A percentile compares a stretch with the other conserved stretches of the same genome.
phyloP scores from a whole-genome alignment of 2,329 filamentous ascomycete species.

The Coniosporium tulheliwenetii region DNA sequence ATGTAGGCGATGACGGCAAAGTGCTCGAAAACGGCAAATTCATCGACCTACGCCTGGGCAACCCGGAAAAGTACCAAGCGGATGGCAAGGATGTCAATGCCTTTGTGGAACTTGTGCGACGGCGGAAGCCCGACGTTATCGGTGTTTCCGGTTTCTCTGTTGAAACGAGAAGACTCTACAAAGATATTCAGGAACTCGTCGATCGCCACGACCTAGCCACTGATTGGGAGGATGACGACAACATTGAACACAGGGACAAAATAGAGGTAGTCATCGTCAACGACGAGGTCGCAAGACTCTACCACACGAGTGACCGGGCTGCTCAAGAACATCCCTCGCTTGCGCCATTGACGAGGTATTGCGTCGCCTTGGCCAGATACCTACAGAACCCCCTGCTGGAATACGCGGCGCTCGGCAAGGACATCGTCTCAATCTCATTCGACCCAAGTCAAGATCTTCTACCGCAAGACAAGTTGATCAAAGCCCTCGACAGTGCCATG shows the following conservation, averaged over 20 bases:
- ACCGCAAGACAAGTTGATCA: slow-evolving; percentile 71
- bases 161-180: slow-evolving; percentile 70
- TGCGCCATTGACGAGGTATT: slow-evolving; percentile 69
- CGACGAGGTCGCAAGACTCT: slow-evolving; percentile 91
- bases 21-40: slow-evolving; percentile 84
- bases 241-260: slow-evolving; percentile 59
- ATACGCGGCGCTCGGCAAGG: slow-evolving; percentile 81
- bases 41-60: slow-evolving; percentile 53
- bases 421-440: slow-evolving; percentile 74
- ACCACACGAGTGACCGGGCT: slow-evolving; percentile 77
- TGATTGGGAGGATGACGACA: slow-evolving; percentile 53
- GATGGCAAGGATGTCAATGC: slow-evolving; percentile 49
- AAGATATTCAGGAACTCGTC: slow-evolving; percentile 65
- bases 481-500: slow-evolving; percentile 86
- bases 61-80: slow-evolving; percentile 50
- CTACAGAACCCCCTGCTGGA: slow-evolving; percentile 94
- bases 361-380: slow-evolving; percentile 76
- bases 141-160: slow-evolving; percentile 79
- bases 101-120: slow-evolving; percentile 65
- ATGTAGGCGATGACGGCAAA: slow-evolving; percentile 82
- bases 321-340: slow-evolving; percentile 67
- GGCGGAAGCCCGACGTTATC: slow-evolving; percentile 76
- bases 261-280: slow-evolving; percentile 87
- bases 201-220: slow-evolving; percentile 61
- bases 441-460: slow-evolving; percentile 82